A percentile compares a stretch with the other conserved stretches of the same genome.
Conservation (phyloP, 352 stramenopile genomes). For the Hyaloperonospora arabidopsidis region DNA sequence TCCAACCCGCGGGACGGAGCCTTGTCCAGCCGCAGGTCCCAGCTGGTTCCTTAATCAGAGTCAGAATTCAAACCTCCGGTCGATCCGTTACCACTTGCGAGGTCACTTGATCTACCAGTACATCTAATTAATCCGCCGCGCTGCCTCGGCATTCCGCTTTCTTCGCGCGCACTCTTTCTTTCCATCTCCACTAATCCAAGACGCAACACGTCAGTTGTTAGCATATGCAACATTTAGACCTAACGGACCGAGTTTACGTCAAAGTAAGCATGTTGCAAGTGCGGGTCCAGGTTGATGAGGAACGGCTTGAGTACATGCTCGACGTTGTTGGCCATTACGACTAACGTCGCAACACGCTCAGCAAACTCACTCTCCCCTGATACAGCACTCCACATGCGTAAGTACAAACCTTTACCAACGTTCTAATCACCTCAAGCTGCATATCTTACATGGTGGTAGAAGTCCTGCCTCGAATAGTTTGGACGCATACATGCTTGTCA, state of each 20-base stretch:
- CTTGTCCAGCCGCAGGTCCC: too few relatives aligned
- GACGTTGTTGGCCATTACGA: constrained; percentile 18
- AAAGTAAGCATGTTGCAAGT: constrained; percentile 31
- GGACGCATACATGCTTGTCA: constrained; percentile 24
- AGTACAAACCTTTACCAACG: neutral
- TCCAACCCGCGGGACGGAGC: too few relatives aligned
- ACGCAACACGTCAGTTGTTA: too few relatives aligned
- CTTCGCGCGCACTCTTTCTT: constrained; percentile 9
- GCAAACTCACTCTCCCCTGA: constrained; percentile 29
- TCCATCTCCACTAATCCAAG: too few relatives aligned
- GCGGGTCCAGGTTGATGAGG: constrained; percentile 27
- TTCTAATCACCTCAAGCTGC: neutral
- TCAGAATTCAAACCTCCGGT: too few relatives aligned
- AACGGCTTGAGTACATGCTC: constrained; percentile 11
- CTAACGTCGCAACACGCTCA: constrained; percentile 29
- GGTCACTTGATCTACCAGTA: constrained; percentile 20
- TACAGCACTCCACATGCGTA: neutral
- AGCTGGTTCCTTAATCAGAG: too few relatives aligned
- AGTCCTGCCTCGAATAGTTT: constrained; percentile 31
- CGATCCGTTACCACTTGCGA: constrained; percentile 12
- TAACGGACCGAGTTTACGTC: constrained; percentile 2
- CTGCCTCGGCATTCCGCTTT: constrained; percentile 20
- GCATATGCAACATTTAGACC: too few relatives aligned
- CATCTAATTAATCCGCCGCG: constrained; percentile 16
- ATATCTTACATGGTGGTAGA: constrained; percentile 29